Evolutionary conservation across 2,329 filamentous ascomycete species (phyloP).

Genomic region (Aureobasidium namibiae): DNA sequence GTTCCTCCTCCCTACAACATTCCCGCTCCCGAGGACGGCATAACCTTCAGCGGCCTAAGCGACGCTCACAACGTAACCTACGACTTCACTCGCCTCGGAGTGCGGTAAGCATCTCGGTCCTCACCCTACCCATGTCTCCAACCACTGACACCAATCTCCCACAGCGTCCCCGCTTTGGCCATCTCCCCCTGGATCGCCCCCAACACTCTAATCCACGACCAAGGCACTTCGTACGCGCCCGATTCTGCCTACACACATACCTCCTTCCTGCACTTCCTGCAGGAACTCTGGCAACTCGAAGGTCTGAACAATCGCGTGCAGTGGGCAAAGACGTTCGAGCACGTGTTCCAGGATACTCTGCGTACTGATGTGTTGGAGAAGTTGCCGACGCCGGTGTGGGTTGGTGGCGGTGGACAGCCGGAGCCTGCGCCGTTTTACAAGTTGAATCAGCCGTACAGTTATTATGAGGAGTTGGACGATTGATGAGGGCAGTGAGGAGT

Average conservation of each 20-base stretch:
- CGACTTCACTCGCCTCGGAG: slow-evolving; percentile 32
- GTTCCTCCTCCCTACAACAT: slow-evolving; percentile 31
- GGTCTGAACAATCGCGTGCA: slow-evolving; percentile 34
- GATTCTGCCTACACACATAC: slow-evolving; percentile 33
- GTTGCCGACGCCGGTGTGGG: slow-evolving; percentile 29
- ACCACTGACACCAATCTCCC: neutral
- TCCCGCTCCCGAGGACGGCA: slow-evolving; percentile 26
- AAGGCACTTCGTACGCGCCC: slow-evolving; percentile 30
- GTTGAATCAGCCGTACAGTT: slow-evolving; percentile 10
- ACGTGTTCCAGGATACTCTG: slow-evolving; percentile 27
- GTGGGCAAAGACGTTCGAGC: slow-evolving; percentile 35
- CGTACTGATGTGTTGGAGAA: slow-evolving; percentile 19
- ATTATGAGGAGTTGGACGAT: neutral
- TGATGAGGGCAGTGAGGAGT: neutral
- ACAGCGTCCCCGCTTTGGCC: slow-evolving; percentile 28
- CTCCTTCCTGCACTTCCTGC: slow-evolving; percentile 33
- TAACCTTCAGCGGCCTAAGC: slow-evolving; percentile 26
- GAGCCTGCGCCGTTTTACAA: slow-evolving; percentile 26
- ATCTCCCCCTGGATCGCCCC: slow-evolving; percentile 27
- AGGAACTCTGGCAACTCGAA: slow-evolving; percentile 33
- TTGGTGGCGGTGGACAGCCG: slow-evolving; percentile 25
- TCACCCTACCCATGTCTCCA: neutral
- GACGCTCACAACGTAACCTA: slow-evolving; percentile 29
- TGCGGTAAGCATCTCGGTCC: slow-evolving; percentile 16
- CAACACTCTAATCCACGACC: slow-evolving; percentile 30